A percentile compares a stretch with the other conserved stretches of the same genome.
Conservation (phyloP, 805 yeast genomes). For the Ogataea allantospora region DNA sequence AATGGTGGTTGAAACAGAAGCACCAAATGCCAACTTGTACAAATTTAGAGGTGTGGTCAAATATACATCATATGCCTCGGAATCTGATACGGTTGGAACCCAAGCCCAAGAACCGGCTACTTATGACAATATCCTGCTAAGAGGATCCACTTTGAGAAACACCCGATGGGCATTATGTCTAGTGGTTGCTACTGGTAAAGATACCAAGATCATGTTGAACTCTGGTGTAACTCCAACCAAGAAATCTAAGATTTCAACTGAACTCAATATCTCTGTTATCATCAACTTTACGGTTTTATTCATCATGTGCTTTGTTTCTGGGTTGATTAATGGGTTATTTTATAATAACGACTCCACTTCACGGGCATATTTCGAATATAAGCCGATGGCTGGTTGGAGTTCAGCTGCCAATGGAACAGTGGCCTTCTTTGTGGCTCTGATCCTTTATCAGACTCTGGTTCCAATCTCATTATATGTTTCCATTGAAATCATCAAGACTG, state of each 20-base stretch:
- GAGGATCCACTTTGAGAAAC: slow-evolving; percentile 73
- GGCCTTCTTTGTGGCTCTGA: slow-evolving; percentile 68
- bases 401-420: slow-evolving; percentile 66
- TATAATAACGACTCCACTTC: slow-evolving; percentile 47
- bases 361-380: slow-evolving; percentile 56
- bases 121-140: slow-evolving; percentile 59
- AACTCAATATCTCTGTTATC: slow-evolving; percentile 64
- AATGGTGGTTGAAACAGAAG: slow-evolving; percentile 67
- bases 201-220: slow-evolving; percentile 74
- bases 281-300: slow-evolving; percentile 63
- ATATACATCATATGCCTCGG: slow-evolving; percentile 41
- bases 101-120: slow-evolving; percentile 54
- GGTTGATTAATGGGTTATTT: slow-evolving; percentile 65
- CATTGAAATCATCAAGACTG: slow-evolving; percentile 74
- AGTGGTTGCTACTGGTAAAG: slow-evolving; percentile 74
- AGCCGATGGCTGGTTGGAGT: slow-evolving; percentile 51
- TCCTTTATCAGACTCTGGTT: slow-evolving; percentile 72
- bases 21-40: slow-evolving; percentile 67
- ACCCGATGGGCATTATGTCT: slow-evolving; percentile 75
- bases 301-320: slow-evolving; percentile 65
- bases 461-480: slow-evolving; percentile 80
- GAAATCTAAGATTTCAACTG: slow-evolving; percentile 60
- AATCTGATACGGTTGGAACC: slow-evolving; percentile 28
- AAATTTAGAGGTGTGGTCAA: slow-evolving; percentile 65
- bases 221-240: slow-evolving; percentile 78